phyloP scores from a whole-genome alignment of 2,329 filamentous ascomycete species.

The Pestalotiopsis sp. region DNA sequence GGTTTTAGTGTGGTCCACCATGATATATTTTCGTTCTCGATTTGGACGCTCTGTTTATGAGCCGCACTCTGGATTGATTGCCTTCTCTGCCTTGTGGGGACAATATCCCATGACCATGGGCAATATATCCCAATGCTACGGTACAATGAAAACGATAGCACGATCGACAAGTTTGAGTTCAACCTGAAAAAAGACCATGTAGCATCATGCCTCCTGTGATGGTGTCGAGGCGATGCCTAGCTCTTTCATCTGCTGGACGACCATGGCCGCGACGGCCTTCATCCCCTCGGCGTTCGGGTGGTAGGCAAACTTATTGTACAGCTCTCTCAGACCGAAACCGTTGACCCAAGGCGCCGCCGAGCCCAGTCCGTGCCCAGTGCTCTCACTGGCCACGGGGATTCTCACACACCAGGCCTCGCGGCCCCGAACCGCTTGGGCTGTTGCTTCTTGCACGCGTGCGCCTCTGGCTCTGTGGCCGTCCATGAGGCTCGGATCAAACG shows the following conservation, averaged over 20 bases:
- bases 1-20: neutral
- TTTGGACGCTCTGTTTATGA: neutral
- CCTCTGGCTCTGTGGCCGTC: slow-evolving; percentile 27
- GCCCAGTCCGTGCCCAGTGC: slow-evolving; percentile 30
- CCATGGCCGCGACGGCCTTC: slow-evolving; percentile 28
- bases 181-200: too few relatives aligned
- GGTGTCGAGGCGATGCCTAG: neutral
- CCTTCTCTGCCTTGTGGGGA: neutral
- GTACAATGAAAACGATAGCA: too few relatives aligned
- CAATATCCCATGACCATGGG: neutral
- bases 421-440: slow-evolving; percentile 23
- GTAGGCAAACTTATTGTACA: slow-evolving; percentile 23
- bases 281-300: slow-evolving; percentile 34
- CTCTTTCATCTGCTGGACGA: slow-evolving; percentile 27
- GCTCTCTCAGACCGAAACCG: slow-evolving; percentile 26
- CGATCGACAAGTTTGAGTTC: too few relatives aligned
- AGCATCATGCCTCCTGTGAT: neutral
- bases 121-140: neutral
- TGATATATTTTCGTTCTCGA: neutral
- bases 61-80: neutral
- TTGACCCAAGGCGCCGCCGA: slow-evolving; percentile 32
- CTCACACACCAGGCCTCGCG: slow-evolving; percentile 30
- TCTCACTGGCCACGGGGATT: slow-evolving; percentile 26
- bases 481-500: slow-evolving; percentile 28
- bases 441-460: slow-evolving; percentile 27